These are phyloP conservation scores for Cryptococcus sp. DNA, from an alignment of 1,284 basidiomycete genomes.

Conservation along the genomic window DNA sequence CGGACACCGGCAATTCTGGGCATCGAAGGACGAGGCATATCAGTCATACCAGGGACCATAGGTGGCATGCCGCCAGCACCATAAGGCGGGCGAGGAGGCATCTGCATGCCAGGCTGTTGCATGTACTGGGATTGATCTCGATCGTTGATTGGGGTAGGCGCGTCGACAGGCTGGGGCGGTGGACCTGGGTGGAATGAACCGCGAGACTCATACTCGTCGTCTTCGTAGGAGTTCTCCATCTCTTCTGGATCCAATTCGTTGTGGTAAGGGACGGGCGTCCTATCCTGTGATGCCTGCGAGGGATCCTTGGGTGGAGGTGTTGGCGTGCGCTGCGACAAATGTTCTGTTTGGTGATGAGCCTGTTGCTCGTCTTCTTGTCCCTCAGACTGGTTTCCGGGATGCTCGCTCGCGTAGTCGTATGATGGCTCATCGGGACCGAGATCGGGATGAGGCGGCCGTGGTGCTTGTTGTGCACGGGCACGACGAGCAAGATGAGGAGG, in stretches of 20 bases:
- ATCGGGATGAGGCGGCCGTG: slow-evolving; percentile 12
- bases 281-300: not conserved
- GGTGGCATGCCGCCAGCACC: slow-evolving; percentile 30
- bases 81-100: slow-evolving; percentile 29
- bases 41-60: slow-evolving; percentile 26
- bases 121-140: slow-evolving; percentile 20
- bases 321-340: slow-evolving; percentile 12
- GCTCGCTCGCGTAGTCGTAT: slow-evolving; percentile 2
- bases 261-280: slow-evolving; percentile 5
- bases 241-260: slow-evolving; percentile 8
- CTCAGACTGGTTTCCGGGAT: slow-evolving; percentile 7
- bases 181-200: slow-evolving; percentile 25
- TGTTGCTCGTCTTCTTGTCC: slow-evolving; percentile 9
- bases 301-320: slow-evolving; percentile 4
- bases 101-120: slow-evolving; percentile 12
- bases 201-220: slow-evolving; percentile 13
- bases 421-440: slow-evolving; percentile 11
- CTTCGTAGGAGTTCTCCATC: slow-evolving; percentile 23
- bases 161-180: slow-evolving; percentile 42
- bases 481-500: slow-evolving; percentile 21
- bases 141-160: slow-evolving; percentile 49
- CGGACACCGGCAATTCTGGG: slow-evolving; percentile 46
- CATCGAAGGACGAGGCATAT: slow-evolving; percentile 37
- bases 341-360: slow-evolving; percentile 3
- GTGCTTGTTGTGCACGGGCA: slow-evolving; percentile 10